phyloP scores from a whole-genome alignment of 108 stramenopile species.

The Fistulifera pelliculosa region DNA sequence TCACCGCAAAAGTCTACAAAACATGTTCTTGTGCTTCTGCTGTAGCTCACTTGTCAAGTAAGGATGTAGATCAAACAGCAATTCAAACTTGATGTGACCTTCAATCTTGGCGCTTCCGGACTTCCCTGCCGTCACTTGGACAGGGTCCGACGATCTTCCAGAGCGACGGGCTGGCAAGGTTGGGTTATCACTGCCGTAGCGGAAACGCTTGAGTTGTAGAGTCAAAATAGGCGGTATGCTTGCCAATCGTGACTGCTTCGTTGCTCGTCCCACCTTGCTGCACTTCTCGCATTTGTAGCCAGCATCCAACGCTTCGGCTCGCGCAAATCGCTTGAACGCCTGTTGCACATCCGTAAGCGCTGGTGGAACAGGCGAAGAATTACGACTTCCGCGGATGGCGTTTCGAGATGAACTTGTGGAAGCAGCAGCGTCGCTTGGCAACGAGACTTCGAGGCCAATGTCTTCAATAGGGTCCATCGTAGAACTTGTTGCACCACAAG shows the following conservation, averaged over 20 bases:
- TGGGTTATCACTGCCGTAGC: slow-evolving; percentile 42
- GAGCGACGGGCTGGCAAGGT: slow-evolving; percentile 11
- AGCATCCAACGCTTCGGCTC: slow-evolving; percentile 65
- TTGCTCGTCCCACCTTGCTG: slow-evolving; percentile 70
- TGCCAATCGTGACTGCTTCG: slow-evolving; percentile 72
- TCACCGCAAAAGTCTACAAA: slow-evolving; percentile 85
- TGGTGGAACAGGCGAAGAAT: slow-evolving; percentile 15
- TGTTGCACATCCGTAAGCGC: slow-evolving; percentile 46
- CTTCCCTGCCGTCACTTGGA: slow-evolving; percentile 27
- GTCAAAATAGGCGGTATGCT: slow-evolving; percentile 83
- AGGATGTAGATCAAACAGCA: slow-evolving; percentile 63
- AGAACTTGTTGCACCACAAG: slow-evolving; percentile 49
- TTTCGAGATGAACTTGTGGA: slow-evolving; percentile 15
- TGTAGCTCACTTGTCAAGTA: slow-evolving; percentile 62
- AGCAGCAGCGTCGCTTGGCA: slow-evolving; percentile 17
- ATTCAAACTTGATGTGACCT: slow-evolving; percentile 66
- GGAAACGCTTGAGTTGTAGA: slow-evolving; percentile 79
- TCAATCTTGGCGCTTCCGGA: slow-evolving; percentile 86
- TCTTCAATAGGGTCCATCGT: slow-evolving; percentile 87
- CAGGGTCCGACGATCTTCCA: slow-evolving; percentile 21
- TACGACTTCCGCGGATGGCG: slow-evolving; percentile 4
- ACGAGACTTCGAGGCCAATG: slow-evolving; percentile 75
- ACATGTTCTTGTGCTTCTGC: slow-evolving; percentile 46
- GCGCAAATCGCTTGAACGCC: slow-evolving; percentile 68
- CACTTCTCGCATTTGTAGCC: slow-evolving; percentile 87